Evolutionary conservation across 352 stramenopile species (phyloP).

Genomic region (Phytophthora melonis): DNA sequence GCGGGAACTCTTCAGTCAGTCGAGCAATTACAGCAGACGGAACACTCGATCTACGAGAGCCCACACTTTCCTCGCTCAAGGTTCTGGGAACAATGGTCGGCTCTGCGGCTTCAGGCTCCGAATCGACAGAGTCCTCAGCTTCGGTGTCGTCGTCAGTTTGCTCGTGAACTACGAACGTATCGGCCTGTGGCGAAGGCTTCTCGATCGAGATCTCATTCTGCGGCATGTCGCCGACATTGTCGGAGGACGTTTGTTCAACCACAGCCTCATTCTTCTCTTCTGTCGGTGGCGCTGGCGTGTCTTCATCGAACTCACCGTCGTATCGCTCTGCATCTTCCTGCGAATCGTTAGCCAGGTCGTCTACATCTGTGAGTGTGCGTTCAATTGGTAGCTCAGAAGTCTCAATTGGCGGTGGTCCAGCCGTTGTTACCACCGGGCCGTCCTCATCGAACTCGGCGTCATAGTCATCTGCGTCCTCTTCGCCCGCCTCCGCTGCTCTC

Average conservation of each 20-base stretch:
- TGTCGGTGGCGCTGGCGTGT: not conserved
- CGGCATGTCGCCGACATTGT: not conserved
- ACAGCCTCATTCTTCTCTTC: not conserved
- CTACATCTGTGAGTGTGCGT: not conserved
- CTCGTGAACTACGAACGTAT: not conserved
- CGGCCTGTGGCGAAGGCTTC: not conserved
- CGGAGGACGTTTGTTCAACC: not conserved
- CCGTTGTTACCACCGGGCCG: not conserved
- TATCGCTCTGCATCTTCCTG: slow-evolving; percentile 13
- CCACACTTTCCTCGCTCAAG: slow-evolving; percentile 6
- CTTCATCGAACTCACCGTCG: slow-evolving; percentile 22
- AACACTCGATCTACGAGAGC: slow-evolving; percentile 41
- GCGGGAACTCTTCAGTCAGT: slow-evolving; percentile 1
- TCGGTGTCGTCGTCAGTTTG: slow-evolving; percentile 1
- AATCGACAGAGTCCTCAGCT: slow-evolving; percentile 19
- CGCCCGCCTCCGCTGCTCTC: not conserved
- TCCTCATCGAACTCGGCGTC: slow-evolving; percentile 32
- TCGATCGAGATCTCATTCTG: not conserved
- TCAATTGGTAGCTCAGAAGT: not conserved
- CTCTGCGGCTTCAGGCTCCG: slow-evolving; percentile 10
- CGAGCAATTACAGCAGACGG: slow-evolving; percentile 4
- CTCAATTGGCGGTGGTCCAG: not conserved
- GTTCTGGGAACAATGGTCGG: not conserved
- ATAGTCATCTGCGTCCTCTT: slow-evolving; percentile 25
- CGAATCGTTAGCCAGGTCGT: not conserved